phyloP scores from a whole-genome alignment of 257 asterid genomes.

The Plantago major region DNA sequence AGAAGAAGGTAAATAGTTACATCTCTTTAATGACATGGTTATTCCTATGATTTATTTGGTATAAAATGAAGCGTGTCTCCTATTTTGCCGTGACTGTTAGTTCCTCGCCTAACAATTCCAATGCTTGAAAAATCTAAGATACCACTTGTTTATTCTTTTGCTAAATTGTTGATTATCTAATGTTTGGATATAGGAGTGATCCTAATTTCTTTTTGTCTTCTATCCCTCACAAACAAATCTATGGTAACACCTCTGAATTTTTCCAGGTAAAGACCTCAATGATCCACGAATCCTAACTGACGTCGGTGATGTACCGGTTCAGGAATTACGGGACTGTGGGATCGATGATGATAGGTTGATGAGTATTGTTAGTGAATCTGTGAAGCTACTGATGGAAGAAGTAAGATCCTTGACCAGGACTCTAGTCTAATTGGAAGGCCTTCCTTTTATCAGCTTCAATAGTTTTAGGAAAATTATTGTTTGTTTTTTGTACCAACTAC shows the following conservation, averaged over 20 bases:
- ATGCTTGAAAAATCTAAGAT: constrained; percentile 5
- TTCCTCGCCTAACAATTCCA: neutral
- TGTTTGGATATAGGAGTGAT: neutral
- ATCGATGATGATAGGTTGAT: constrained; percentile 87
- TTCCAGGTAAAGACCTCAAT: constrained; percentile 71
- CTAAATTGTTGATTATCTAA: neutral
- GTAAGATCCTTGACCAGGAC: constrained; percentile 38
- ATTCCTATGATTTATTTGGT: too few species aligned
- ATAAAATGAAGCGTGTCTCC: too few species aligned
- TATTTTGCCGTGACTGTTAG: too few species aligned
- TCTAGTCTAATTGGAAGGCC: neutral
- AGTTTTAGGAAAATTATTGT: neutral
- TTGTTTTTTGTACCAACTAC: neutral
- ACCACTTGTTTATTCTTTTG: neutral
- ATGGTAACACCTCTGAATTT: constrained; percentile 13
- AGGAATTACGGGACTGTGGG: constrained; percentile 92
- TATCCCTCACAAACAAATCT: neutral
- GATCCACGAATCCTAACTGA: constrained; percentile 88
- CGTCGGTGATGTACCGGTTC: constrained; percentile 93
- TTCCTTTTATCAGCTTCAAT: constrained; percentile 7
- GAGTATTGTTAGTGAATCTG: constrained; percentile 79
- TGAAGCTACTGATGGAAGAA: constrained; percentile 92
- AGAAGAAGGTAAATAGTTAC: constrained; percentile 66
- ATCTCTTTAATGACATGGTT: neutral
- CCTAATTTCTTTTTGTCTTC: neutral